Percentiles rank a stretch among this genome's conserved stretches.
phyloP scores from a whole-genome alignment of 495 filamentous ascomycete species.

The Penicillium longicatenatum region DNA sequence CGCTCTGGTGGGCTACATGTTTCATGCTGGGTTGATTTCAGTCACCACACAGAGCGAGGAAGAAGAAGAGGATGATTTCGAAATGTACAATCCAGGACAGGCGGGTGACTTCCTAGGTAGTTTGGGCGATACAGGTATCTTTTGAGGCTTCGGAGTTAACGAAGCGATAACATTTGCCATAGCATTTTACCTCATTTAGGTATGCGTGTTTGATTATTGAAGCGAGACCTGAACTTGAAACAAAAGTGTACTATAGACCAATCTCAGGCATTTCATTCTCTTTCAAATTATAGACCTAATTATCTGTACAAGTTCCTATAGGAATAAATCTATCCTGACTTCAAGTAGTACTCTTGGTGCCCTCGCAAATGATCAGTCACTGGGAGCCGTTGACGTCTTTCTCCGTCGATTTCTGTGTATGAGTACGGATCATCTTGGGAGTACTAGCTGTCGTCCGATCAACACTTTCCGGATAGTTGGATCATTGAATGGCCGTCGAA shows the following conservation, averaged over 20 bases:
- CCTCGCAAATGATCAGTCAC: too few species aligned
- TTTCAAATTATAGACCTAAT: too few species aligned
- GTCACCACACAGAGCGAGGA: slow-evolving; percentile 13
- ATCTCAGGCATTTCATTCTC: slow-evolving; percentile 49
- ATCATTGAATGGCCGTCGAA: too few species aligned
- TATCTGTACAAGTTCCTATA: too few species aligned
- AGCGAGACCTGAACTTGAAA: slow-evolving; percentile 8
- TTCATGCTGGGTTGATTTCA: slow-evolving; percentile 35
- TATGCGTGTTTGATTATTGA: slow-evolving; percentile 4
- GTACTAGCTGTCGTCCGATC: too few species aligned
- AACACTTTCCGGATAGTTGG: too few species aligned
- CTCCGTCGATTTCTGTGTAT: too few species aligned
- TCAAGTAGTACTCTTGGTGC: too few species aligned
- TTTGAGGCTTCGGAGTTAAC: background rate
- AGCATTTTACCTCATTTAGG: background rate
- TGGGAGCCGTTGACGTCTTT: too few species aligned
- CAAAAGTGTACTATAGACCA: slow-evolving; percentile 16
- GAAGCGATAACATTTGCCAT: background rate
- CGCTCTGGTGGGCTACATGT: slow-evolving; percentile 45
- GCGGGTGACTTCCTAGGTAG: slow-evolving; percentile 27
- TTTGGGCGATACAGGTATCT: background rate
- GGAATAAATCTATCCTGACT: too few species aligned
- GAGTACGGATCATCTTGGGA: too few species aligned
- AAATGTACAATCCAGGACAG: slow-evolving; percentile 9
- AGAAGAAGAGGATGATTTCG: slow-evolving; percentile 10